phyloP scores from a whole-genome alignment of 352 stramenopile genomes.

The Pythium guiyangense region DNA sequence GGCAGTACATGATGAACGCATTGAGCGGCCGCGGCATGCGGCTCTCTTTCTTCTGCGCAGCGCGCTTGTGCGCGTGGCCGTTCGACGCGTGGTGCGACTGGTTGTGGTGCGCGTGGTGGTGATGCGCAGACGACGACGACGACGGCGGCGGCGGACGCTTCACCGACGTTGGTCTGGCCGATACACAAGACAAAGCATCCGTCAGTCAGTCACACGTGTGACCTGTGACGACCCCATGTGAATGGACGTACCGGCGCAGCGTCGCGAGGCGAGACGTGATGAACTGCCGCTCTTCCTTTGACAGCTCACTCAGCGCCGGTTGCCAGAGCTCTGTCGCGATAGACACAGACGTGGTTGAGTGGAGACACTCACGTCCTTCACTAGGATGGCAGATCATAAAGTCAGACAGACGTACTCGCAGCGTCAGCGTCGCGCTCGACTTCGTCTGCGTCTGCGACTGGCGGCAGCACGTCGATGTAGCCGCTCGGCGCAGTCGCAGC shows the following conservation, averaged over 20 bases:
- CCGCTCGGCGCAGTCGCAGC: slow-evolving; percentile 17
- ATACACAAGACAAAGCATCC: not conserved
- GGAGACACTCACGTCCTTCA: not conserved
- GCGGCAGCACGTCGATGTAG: slow-evolving; percentile 52
- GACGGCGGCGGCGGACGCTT: slow-evolving; percentile 25
- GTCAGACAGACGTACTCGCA: slow-evolving; percentile 20
- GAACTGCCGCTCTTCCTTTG: slow-evolving; percentile 61
- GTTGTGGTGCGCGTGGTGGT: not conserved
- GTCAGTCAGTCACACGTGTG: too few relatives aligned
- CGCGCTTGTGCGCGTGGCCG: slow-evolving; percentile 22
- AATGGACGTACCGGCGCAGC: slow-evolving; percentile 27
- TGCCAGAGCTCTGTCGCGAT: slow-evolving; percentile 51
- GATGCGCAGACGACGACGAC: too few relatives aligned
- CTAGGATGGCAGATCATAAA: not conserved
- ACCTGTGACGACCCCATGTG: too few relatives aligned
- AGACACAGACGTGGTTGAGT: not conserved
- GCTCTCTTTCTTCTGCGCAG: slow-evolving; percentile 23
- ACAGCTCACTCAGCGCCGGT: slow-evolving; percentile 64
- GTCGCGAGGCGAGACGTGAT: slow-evolving; percentile 41
- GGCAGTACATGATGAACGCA: slow-evolving; percentile 80
- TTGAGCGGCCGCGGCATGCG: slow-evolving; percentile 68
- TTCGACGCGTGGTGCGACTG: slow-evolving; percentile 12
- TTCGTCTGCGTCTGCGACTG: slow-evolving; percentile 22
- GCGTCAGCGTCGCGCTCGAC: slow-evolving; percentile 45
- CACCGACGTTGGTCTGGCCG: slow-evolving; percentile 33